Base-by-base conservation (phyloP, 768 basidiomycete genomes). In the Ramaria rubella region DNA sequence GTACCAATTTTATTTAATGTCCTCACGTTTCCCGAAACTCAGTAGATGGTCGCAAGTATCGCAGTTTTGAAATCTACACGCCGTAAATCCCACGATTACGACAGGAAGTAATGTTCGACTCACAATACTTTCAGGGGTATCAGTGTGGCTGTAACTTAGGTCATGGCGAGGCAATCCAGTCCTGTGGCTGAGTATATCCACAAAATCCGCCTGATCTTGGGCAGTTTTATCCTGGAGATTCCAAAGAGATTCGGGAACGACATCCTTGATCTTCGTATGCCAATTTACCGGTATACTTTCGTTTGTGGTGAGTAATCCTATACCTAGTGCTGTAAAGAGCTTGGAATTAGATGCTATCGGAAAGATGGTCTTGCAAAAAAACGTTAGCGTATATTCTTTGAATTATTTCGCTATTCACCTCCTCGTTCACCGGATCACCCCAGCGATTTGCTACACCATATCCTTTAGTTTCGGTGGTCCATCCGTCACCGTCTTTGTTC, bases 251-350 rank as follows among this genome's bases (percentile, higher is more conserved):
- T 49, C 62, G 0, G 75, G 75, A 1, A 79, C 64, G 5, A 77
- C 14, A 38, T 74, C 72, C 24, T 45, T 58, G 42, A 77, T 30
- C 58, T 68, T 70, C 0, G 73, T 72, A 14, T 68, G 60, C 74
- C 74, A 77, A 4, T 60, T 66, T 12, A 77, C 55, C 49, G 68
- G 62, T 1, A 55, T 53, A 21, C 74, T 19, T 5, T 61, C 60
- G 59, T 75, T 75, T 26, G 74, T 70, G 46, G 76, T 72, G 23
- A 77, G 66, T 12, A 77, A 68, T 4, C 77, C 75, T 1, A 77
- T 49, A 1, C 74, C 67, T 0, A 67, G 69, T 1, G 67, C 63
- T 5, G 75, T 63, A 63, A 77, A 77, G 5, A 72, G 72, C 45
- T 76, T 73, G 7, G 72, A 74, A 26, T 69, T 68, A 0, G 72